A percentile compares a stretch with the other conserved stretches of the same genome.
These are phyloP conservation scores for Candida pseudoglaebosa DNA, from an alignment of 805 yeast genomes.

Conservation along the genomic window DNA sequence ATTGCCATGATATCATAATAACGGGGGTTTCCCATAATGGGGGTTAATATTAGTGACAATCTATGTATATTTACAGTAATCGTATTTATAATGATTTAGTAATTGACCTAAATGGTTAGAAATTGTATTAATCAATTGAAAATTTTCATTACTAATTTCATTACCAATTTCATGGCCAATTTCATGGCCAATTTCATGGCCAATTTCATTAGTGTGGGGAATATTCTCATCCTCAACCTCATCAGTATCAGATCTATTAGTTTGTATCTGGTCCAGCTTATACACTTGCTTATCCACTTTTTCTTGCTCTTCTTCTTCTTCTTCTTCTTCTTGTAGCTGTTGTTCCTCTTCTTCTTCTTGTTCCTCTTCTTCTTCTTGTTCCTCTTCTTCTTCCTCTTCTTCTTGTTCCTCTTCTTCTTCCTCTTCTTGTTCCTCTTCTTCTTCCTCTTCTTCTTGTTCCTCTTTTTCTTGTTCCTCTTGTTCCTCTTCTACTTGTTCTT, in stretches of 20 bases:
- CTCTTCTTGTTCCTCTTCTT: slow-evolving; percentile 2
- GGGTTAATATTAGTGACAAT: not conserved
- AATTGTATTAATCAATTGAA: not conserved
- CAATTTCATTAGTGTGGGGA: no score
- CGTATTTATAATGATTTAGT: not conserved
- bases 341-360: slow-evolving; percentile 9
- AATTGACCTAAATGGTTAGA: not conserved
- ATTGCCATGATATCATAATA: not conserved
- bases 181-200: no score
- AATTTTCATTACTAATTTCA: not conserved
- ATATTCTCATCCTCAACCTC: no score
- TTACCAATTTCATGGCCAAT: no score
- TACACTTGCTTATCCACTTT: no score
- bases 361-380: slow-evolving; percentile 11
- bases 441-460: no score
- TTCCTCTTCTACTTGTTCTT: slow-evolving; percentile 1
- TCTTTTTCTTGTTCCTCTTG: slow-evolving; percentile 9
- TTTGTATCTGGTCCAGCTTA: no score
- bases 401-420: slow-evolving; percentile 10
- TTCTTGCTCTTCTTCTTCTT: slow-evolving; percentile 5
- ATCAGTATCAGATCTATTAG: no score
- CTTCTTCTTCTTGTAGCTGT: no score
- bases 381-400: slow-evolving; percentile 9
- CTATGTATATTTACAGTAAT: not conserved
- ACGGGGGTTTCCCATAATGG: no score